phyloP scores from a whole-genome alignment of 176 grass and related monocot genomes.

The Zizania latifolia region DNA sequence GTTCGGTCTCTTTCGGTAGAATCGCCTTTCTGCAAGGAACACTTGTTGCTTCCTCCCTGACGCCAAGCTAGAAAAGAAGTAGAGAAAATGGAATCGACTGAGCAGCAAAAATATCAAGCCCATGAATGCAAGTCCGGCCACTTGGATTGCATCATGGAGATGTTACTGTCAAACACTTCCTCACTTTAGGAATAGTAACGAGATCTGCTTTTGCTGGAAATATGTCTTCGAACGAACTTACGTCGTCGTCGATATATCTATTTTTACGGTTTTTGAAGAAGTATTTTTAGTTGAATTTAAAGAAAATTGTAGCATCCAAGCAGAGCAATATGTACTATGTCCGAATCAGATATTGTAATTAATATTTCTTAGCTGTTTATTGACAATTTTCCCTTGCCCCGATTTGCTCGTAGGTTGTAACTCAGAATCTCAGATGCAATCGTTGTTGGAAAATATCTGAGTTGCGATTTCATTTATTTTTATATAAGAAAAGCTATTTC shows the following conservation, averaged over 20 bases:
- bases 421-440: not conserved
- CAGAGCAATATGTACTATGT: too few relatives aligned
- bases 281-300: too few relatives aligned
- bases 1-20: too few relatives aligned
- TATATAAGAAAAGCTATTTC: not conserved
- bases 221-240: not conserved
- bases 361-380: not conserved
- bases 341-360: not conserved
- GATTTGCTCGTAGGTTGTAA: not conserved
- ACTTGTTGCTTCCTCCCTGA: not conserved
- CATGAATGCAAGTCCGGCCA: not conserved
- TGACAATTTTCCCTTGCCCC: not conserved
- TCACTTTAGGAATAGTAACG: not conserved
- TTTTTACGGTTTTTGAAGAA: not conserved
- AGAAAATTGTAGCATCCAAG: too few relatives aligned
- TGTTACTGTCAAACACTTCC: not conserved
- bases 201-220: not conserved
- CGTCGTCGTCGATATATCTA: not conserved
- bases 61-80: not conserved
- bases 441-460: not conserved
- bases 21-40: not conserved
- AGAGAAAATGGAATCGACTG: not conserved
- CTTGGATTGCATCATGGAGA: not conserved
- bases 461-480: too few relatives aligned
- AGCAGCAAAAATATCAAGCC: not conserved